Base-by-base conservation (phyloP, 1,284 basidiomycete genomes). In the Ganoderma meredithae region DNA sequence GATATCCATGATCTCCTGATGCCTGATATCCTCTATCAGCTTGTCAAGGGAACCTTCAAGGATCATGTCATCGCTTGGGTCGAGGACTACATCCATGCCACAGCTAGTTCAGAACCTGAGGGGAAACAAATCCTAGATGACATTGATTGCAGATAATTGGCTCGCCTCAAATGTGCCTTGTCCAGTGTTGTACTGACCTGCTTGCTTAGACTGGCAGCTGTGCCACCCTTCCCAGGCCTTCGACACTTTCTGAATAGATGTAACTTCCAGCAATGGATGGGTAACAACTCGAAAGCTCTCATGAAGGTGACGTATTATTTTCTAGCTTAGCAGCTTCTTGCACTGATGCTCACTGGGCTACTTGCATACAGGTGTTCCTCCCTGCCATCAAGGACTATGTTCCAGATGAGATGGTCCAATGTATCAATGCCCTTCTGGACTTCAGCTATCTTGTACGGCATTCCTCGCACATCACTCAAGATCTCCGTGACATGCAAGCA, bases 141-240 rank as follows among this genome's bases (percentile, higher is more conserved):
- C 10, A 66, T 77, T 17, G 77, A 78, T 58, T 63, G 68, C 6
- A 72, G 77, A 55, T 73, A 3, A n/a, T n/a, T n/a, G n/a, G n/a
- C n/a, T n/a, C 19, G 58, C 27, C 8, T 4, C 4, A 15, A 5
- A 33, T n/a, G 5, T 44, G 17, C 5, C 43, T n/a, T n/a, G 4
- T 17, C n/a, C n/a, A 43, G 17, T 44, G 17, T 1, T 1, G 15
- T 22, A 9, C 15, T 58, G n/a, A 49, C 1, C 10, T 39, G 8
- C 19, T 19, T 36, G n/a, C 17, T 25, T 27, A 59, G 65, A 1
- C 9, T 74, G 59, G 68, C 67, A 10, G 62, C 62, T 0, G 71
- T 56, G 0, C 67, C 73, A 0, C 0, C 53, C 5, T 75, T 74
- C 39, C 64, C 69, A 9, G 74, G 72, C 3, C 60, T 75, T 0